Evolutionary conservation across 2,329 filamentous ascomycete genomes (phyloP).

Genomic region (Nigrospora sphaerica): DNA sequence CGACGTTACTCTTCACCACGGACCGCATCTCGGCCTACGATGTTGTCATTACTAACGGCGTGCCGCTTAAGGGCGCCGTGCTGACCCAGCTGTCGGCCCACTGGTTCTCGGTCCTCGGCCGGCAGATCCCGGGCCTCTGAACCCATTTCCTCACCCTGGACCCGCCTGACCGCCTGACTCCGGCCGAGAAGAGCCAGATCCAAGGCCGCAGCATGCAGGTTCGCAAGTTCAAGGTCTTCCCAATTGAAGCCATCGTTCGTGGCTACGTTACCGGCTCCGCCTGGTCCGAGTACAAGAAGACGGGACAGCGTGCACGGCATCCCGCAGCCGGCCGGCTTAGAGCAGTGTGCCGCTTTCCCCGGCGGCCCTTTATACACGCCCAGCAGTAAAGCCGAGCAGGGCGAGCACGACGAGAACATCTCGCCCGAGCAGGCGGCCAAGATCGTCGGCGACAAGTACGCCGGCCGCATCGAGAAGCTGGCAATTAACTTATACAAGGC

Average conservation of each 20-base stretch:
- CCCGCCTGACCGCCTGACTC: slow-evolving; percentile 19
- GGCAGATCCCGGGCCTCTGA: slow-evolving; percentile 38
- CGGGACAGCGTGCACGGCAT: slow-evolving; percentile 78
- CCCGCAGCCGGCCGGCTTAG: slow-evolving; percentile 57
- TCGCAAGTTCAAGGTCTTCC: slow-evolving; percentile 65
- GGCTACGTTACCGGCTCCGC: slow-evolving; percentile 65
- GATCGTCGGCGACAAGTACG: slow-evolving; percentile 60
- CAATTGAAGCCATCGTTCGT: slow-evolving; percentile 62
- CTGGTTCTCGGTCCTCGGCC: slow-evolving; percentile 45
- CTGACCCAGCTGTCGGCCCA: slow-evolving; percentile 39
- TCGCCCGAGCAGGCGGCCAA: slow-evolving; percentile 55
- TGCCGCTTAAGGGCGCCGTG: slow-evolving; percentile 46
- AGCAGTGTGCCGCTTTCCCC: slow-evolving; percentile 63
- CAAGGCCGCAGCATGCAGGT: slow-evolving; percentile 71
- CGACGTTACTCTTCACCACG: slow-evolving; percentile 73
- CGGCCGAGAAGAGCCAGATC: slow-evolving; percentile 42
- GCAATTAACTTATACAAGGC: slow-evolving; percentile 56
- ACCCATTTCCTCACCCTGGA: slow-evolving; percentile 42
- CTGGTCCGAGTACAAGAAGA: slow-evolving; percentile 68
- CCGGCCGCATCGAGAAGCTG: slow-evolving; percentile 57
- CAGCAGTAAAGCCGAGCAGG: slow-evolving; percentile 75
- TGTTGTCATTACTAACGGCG: slow-evolving; percentile 69
- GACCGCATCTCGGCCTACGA: slow-evolving; percentile 96
- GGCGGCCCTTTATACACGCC: slow-evolving; percentile 64
- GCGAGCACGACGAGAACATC: slow-evolving; percentile 81